Base-by-base conservation (phyloP, 208 protist genomes). In the Sergeia podlipaevii region DNA sequence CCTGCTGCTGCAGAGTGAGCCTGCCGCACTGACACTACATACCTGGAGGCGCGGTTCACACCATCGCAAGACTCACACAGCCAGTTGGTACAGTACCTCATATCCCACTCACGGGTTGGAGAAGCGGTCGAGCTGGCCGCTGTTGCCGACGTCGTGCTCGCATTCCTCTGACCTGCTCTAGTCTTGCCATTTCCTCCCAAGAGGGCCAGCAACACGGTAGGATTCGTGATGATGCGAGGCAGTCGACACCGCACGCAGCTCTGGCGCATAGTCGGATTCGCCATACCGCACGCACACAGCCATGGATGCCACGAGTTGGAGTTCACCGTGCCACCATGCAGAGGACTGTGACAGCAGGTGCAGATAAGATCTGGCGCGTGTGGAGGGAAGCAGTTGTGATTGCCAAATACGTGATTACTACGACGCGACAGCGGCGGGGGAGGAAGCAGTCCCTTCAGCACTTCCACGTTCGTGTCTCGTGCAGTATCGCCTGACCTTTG, bases 201-300 rank as follows among this genome's bases (percentile, higher is more conserved):
- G 10, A 87, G 46, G 28, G 45, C 41, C 4, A 57, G 46, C 49
- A 83, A 36, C 42, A 54, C 39, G 2, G 39, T 33, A 0, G 49
- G 56, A 15, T 38, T 32, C 0, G 52, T 30, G 3, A 87, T 20
- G n/a, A 59, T 36, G 10, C 80, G 69, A 0, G 85, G 85, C 24
- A 89, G 45, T 2, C 85, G 85, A 46, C 85, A 92, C 8, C 85
- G 74, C 32, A 52, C 4, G 52, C 85, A 92, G 34, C 55, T 74
- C 41, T 71, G 60, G 15, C 59, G 46, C 4, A 59, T 18, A 0
- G 18, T 8, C 11, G 65, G 52, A 54, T 74, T 80, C 28, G 68
- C 55, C 3, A 71, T 45, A 3, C 85, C 85, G 30, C 85, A 92
- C 29, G 59, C 75, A 43, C 85, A 92, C 59, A 74, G 80, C 85